Evolutionary conservation across 106 monocot species (phyloP).

Genomic region (Amphibolis antarctica): DNA sequence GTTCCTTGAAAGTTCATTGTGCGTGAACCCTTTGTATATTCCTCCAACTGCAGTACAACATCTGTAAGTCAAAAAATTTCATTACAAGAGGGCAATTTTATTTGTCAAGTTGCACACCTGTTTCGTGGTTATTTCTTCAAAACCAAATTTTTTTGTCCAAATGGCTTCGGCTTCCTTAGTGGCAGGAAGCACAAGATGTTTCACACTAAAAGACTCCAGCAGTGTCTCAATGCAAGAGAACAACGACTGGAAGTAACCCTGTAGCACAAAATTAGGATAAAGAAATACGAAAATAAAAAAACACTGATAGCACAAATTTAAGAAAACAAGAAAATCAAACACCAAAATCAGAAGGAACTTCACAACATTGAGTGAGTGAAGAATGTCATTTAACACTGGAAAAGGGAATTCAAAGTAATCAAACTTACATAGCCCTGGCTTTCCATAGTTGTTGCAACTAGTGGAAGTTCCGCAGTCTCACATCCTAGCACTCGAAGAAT

Average conservation of each 20-base stretch:
- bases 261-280: slow-evolving; percentile 1
- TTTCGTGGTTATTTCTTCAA: slow-evolving; percentile 41
- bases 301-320: not conserved
- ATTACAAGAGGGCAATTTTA: not conserved
- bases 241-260: slow-evolving; percentile 88
- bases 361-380: too few species aligned
- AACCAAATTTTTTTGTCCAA: slow-evolving; percentile 88
- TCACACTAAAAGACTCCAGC: slow-evolving; percentile 52
- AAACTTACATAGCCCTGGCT: slow-evolving; percentile 65
- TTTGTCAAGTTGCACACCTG: slow-evolving; percentile 30
- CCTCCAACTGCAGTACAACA: slow-evolving; percentile 4
- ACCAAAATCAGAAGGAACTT: too few species aligned
- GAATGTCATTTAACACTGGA: not conserved
- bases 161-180: slow-evolving; percentile 84
- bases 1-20: slow-evolving; percentile 13
- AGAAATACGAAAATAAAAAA: not conserved
- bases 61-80: too few species aligned
- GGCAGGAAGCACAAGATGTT: slow-evolving; percentile 83
- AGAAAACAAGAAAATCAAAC: not conserved
- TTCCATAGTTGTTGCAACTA: slow-evolving; percentile 82
- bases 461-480: slow-evolving; percentile 83
- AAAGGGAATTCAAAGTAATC: not conserved
- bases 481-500: slow-evolving; percentile 74
- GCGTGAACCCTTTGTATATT: slow-evolving; percentile 9
- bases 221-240: slow-evolving; percentile 73